Evolutionary conservation across 176 grass and related monocot genomes (phyloP).

Genomic region (Eragrostis nindensis): DNA sequence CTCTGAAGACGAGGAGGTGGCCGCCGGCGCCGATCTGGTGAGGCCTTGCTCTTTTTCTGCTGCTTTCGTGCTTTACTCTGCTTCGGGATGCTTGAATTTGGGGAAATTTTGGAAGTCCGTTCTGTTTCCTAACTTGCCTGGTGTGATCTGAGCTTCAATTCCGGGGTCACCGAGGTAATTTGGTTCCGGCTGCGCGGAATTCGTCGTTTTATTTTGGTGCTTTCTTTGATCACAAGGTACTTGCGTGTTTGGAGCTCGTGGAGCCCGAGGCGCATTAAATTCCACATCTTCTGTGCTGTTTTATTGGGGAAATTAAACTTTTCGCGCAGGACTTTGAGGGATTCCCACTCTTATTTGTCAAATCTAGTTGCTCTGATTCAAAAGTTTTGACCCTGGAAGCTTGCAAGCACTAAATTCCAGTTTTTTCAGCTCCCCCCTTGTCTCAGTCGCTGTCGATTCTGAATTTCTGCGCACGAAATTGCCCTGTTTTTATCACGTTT

Average conservation of each 20-base stretch:
- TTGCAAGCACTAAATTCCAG: conserved; percentile 2
- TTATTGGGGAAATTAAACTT: conserved; percentile 37
- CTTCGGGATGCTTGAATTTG: conserved; percentile 23
- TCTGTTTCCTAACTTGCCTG: background rate
- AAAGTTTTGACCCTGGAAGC: conserved; percentile 38
- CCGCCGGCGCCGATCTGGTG: conserved; percentile 52
- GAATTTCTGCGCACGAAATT: conserved; percentile 17
- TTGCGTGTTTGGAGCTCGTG: conserved; percentile 38
- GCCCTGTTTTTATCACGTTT: background rate
- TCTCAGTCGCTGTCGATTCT: background rate
- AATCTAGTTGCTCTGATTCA: conserved; percentile 33
- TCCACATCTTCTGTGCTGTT: conserved; percentile 32
- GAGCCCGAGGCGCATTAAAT: conserved; percentile 48
- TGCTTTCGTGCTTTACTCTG: background rate
- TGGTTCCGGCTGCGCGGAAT: background rate
- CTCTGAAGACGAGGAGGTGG: conserved; percentile 36
- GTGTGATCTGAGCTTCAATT: conserved; percentile 37
- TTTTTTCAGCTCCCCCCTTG: conserved; percentile 6
- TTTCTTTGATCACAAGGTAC: conserved; percentile 46
- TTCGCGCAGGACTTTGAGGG: conserved; percentile 16
- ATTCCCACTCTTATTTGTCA: conserved; percentile 13
- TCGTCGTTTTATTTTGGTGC: conserved; percentile 4
- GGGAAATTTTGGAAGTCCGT: background rate
- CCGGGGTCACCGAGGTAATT: conserved; percentile 1
- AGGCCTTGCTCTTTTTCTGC: conserved; percentile 20